These are phyloP conservation scores for Climacium dendroides DNA, from an alignment of 225 moss, liverwort and hornwort genomes.

Conservation along the genomic window DNA sequence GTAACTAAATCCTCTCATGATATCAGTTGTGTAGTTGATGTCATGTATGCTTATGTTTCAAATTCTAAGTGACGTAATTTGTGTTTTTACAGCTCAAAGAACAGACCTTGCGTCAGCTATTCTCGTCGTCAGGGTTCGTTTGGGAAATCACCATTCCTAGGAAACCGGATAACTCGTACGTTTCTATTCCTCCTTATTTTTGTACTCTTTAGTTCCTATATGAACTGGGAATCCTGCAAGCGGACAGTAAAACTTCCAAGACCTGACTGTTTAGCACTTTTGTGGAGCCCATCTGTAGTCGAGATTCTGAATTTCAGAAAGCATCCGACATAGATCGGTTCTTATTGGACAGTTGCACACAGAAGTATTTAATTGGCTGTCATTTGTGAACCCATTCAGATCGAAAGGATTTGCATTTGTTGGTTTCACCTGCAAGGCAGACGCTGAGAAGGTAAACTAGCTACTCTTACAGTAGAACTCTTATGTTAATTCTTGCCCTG, in stretches of 20 bases:
- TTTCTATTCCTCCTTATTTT: not conserved
- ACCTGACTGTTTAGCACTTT: not conserved
- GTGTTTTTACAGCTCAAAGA: conserved; percentile 59
- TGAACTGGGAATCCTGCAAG: not conserved
- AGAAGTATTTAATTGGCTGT: not conserved
- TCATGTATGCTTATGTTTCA: not conserved
- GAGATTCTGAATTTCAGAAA: not conserved
- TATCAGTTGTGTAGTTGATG: not conserved
- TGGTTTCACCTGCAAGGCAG: conserved; percentile 74
- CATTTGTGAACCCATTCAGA: conserved; percentile 10
- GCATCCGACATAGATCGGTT: not conserved
- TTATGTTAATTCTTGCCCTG: not conserved
- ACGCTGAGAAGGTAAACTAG: conserved; percentile 67
- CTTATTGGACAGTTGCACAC: not conserved
- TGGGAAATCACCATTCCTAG: conserved; percentile 94
- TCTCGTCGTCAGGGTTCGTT: conserved; percentile 72
- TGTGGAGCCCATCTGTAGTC: not conserved
- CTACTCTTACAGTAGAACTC: not conserved
- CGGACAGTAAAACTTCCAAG: not conserved
- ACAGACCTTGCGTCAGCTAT: conserved; percentile 68
- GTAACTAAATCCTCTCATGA: conserved; percentile 5
- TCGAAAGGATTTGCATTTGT: conserved; percentile 95
- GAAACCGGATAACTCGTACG: conserved; percentile 76
- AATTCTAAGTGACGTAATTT: not conserved
- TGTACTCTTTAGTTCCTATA: not conserved